A percentile compares a stretch with the other conserved stretches of the same genome.
Conservation (phyloP, 2,329 filamentous ascomycete species). For the Tolypocladium sp. region DNA sequence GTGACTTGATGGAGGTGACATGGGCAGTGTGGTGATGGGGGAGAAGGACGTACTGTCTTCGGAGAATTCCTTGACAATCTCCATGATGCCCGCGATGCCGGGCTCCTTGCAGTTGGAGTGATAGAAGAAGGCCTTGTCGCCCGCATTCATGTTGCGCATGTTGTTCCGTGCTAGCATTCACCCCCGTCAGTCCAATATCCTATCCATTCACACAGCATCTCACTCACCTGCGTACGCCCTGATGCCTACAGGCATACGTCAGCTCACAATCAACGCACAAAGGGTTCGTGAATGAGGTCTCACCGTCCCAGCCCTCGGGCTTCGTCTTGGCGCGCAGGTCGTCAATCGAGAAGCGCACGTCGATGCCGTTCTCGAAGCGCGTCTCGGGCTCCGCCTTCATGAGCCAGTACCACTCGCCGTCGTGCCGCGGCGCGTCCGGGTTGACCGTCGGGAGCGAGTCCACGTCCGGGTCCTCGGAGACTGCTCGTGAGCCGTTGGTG, state of each 20-base stretch:
- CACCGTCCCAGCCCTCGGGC: constrained; percentile 89
- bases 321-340: constrained; percentile 63
- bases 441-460: constrained; percentile 27
- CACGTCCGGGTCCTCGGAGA: constrained; percentile 18
- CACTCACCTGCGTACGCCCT: constrained; percentile 36
- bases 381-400: constrained; percentile 86
- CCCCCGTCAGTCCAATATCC: background rate
- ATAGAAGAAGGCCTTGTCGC: constrained; percentile 94
- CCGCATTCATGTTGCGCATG: constrained; percentile 81
- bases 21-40: background rate
- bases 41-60: constrained; percentile 54
- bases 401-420: constrained; percentile 57
- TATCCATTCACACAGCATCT: background rate
- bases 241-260: constrained; percentile 26
- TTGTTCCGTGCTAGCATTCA: constrained; percentile 65
- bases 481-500: constrained; percentile 1
- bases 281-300: constrained; percentile 13
- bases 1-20: background rate
- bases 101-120: constrained; percentile 89
- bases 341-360: constrained; percentile 92
- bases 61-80: constrained; percentile 76
- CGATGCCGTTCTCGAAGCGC: constrained; percentile 74
- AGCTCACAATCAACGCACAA: background rate
- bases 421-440: constrained; percentile 27
- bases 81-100: constrained; percentile 80